These are phyloP conservation scores for Acanthamoeba sp. DNA, from an alignment of 208 protist species.

Conservation along the genomic window DNA sequence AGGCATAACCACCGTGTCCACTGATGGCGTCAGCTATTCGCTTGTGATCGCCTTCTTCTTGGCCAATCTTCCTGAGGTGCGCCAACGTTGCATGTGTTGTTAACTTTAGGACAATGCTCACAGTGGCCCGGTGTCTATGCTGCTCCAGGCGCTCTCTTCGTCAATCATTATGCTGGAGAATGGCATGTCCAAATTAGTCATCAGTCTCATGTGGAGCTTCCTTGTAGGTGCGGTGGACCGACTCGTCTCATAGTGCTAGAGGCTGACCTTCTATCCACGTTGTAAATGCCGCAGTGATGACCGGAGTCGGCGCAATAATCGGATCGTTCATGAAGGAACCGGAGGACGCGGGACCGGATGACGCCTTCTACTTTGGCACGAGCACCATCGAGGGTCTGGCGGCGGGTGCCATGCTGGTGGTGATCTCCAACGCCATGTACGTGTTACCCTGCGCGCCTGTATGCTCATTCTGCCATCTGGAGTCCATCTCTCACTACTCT, in stretches of 20 bases:
- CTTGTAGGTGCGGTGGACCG: neutral
- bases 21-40: neutral
- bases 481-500: no score
- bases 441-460: neutral
- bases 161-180: conserved; percentile 44
- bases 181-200: neutral
- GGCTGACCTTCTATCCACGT: neutral
- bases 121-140: neutral
- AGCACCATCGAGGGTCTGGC: neutral
- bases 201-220: neutral
- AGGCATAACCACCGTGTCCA: neutral
- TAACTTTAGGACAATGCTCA: no score
- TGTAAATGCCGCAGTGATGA: neutral
- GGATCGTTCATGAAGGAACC: conserved; percentile 21
- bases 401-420: neutral
- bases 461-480: no score
- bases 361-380: neutral
- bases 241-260: neutral
- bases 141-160: neutral
- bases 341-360: neutral
- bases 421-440: conserved; percentile 38
- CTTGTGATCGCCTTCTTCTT: conserved; percentile 1
- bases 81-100: no score
- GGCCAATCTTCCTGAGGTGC: conserved; percentile 21
- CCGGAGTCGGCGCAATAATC: neutral